These are phyloP conservation scores for Glutinoglossum americanum DNA, from an alignment of 495 filamentous ascomycete species.

Conservation along the genomic window DNA sequence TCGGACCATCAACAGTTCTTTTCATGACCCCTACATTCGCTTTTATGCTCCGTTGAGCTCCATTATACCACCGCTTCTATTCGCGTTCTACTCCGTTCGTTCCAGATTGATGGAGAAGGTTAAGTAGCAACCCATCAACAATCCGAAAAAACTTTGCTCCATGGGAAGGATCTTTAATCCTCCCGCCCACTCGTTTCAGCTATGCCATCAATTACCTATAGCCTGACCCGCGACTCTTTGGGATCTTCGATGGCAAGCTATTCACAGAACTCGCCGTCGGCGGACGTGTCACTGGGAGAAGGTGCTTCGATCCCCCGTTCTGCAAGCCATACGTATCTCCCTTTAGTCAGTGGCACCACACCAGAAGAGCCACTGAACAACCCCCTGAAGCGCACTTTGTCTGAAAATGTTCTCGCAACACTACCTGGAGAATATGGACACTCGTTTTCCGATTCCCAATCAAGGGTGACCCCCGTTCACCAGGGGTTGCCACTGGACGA, in stretches of 20 bases:
- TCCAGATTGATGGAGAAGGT: not conserved
- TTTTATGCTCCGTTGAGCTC: not conserved
- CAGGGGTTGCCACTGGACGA: not conserved
- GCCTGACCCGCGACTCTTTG: not conserved
- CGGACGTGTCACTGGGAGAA: not conserved
- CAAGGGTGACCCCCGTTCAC: not conserved
- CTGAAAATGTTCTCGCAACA: not conserved
- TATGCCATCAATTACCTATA: not conserved
- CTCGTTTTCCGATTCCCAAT: not conserved
- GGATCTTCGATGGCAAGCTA: not conserved
- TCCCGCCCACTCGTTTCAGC: not conserved
- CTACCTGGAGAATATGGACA: not conserved
- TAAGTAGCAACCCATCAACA: not conserved
- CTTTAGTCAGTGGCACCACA: not conserved
- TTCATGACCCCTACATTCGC: not conserved
- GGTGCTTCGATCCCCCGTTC: constrained; percentile 1
- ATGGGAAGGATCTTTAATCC: not conserved
- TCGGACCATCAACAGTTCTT: not conserved
- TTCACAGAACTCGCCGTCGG: not conserved
- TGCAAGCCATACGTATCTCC: constrained; percentile 3
- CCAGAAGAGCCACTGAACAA: not conserved
- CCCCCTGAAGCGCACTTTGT: constrained; percentile 1
- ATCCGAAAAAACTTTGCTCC: not conserved
- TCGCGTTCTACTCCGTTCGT: not conserved
- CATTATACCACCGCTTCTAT: not conserved